Percentiles rank a stretch among this genome's conserved stretches.
Conservation (phyloP, 441 rosid genomes). For the Aleurites moluccanus region DNA sequence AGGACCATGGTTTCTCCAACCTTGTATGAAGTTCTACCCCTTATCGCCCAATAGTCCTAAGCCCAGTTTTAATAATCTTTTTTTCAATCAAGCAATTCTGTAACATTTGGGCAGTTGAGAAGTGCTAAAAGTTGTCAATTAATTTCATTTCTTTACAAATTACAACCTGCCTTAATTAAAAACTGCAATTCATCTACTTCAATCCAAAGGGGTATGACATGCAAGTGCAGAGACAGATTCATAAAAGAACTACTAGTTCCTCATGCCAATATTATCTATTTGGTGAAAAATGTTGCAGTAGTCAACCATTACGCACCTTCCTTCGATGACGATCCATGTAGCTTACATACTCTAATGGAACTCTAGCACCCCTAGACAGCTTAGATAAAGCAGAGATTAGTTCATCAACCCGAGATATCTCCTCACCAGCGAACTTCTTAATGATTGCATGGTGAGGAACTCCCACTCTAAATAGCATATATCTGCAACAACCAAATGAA, state of each 20-base stretch:
- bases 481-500: conserved; percentile 47
- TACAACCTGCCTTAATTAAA: too few relatives aligned
- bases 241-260: too few relatives aligned
- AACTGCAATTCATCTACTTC: neutral
- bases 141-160: too few relatives aligned
- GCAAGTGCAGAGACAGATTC: too few relatives aligned
- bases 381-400: conserved; percentile 69
- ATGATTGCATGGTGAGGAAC: conserved; percentile 96
- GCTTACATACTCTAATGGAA: conserved; percentile 91
- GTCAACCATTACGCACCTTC: conserved; percentile 50
- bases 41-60: neutral
- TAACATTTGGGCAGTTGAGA: neutral
- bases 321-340: conserved; percentile 90
- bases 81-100: neutral
- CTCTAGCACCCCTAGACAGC: conserved; percentile 78
- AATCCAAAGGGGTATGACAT: neutral
- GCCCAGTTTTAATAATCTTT: neutral
- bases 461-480: conserved; percentile 94
- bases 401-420: conserved; percentile 71
- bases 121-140: neutral
- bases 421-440: conserved; percentile 87
- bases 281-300: neutral
- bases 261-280: too few relatives aligned
- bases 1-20: too few relatives aligned
- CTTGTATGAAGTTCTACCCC: too few relatives aligned